phyloP scores from a whole-genome alignment of 1,139 yeast species.

The Geotrichum reessii region DNA sequence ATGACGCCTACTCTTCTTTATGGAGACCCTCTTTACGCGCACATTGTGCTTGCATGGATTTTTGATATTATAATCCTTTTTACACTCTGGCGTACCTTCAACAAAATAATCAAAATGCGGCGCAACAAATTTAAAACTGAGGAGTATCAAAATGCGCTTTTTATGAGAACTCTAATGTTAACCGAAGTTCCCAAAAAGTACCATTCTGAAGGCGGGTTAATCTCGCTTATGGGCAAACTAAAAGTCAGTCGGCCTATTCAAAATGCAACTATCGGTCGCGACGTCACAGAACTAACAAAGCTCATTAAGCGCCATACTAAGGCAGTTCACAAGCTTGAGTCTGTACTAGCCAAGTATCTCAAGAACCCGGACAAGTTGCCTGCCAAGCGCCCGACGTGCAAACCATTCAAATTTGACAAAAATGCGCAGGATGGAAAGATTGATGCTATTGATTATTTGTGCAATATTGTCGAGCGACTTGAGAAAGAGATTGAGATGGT shows the following conservation, averaged over 20 bases:
- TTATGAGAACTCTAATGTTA: slow-evolving; percentile 35
- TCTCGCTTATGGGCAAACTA: slow-evolving; percentile 22
- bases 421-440: slow-evolving; percentile 21
- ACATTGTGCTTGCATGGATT: slow-evolving; percentile 36
- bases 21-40: slow-evolving; percentile 35
- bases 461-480: slow-evolving; percentile 25
- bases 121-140: slow-evolving; percentile 27
- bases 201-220: slow-evolving; percentile 31
- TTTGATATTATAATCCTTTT: slow-evolving; percentile 29
- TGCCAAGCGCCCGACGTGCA: slow-evolving; percentile 24
- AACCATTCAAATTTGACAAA: slow-evolving; percentile 24
- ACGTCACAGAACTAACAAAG: slow-evolving; percentile 30
- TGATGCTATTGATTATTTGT: slow-evolving; percentile 34
- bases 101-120: slow-evolving; percentile 31
- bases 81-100: slow-evolving; percentile 33
- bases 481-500: slow-evolving; percentile 29
- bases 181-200: slow-evolving; percentile 33
- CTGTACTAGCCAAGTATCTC: slow-evolving; percentile 34
- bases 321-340: slow-evolving; percentile 31
- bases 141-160: slow-evolving; percentile 31
- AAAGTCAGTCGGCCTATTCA: slow-evolving; percentile 24
- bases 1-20: slow-evolving; percentile 37
- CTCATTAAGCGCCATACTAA: slow-evolving; percentile 30
- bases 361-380: slow-evolving; percentile 30
- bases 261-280: slow-evolving; percentile 35